These are phyloP conservation scores for Kwoniella europaea DNA, from an alignment of 768 basidiomycete genomes.

Conservation along the genomic window DNA sequence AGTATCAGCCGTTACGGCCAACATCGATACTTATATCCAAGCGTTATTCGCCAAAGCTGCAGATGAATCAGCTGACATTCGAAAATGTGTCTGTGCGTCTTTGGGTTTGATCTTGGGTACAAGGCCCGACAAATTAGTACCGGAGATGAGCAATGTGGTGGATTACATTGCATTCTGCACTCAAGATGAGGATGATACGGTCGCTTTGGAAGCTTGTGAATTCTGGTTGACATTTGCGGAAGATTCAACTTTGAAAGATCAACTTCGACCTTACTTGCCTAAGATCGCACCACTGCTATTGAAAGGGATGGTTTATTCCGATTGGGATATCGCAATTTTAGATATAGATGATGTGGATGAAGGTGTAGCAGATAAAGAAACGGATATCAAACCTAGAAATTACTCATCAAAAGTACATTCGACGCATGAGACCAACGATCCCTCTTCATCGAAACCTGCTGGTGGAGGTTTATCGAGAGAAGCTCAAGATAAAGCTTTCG, in stretches of 20 bases:
- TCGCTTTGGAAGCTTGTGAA: slow-evolving; percentile 95
- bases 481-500: slow-evolving; percentile 72
- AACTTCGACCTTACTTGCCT: slow-evolving; percentile 82
- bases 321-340: slow-evolving; percentile 92
- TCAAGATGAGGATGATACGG: slow-evolving; percentile 94
- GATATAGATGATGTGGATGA: slow-evolving; percentile 89
- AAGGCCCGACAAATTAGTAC: slow-evolving; percentile 93
- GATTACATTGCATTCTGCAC: slow-evolving; percentile 99
- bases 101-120: slow-evolving; percentile 90
- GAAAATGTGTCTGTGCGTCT: slow-evolving; percentile 93
- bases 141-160: slow-evolving; percentile 91
- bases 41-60: slow-evolving; percentile 93
- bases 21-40: slow-evolving; percentile 92
- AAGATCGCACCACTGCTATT: slow-evolving; percentile 93
- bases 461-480: slow-evolving; percentile 45
- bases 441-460: slow-evolving; percentile 32
- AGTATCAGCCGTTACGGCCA: slow-evolving; percentile 82
- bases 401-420: slow-evolving; percentile 85
- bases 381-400: slow-evolving; percentile 94
- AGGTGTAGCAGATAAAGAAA: slow-evolving; percentile 84
- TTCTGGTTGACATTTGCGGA: slow-evolving; percentile 99
- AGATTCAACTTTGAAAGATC: slow-evolving; percentile 81
- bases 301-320: slow-evolving; percentile 96
- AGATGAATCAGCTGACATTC: slow-evolving; percentile 90
- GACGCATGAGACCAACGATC: slow-evolving; percentile 70